A percentile compares a stretch with the other conserved stretches of the same genome.
phyloP scores from a whole-genome alignment of 108 stramenopile genomes.

The Cyclotella atomus region DNA sequence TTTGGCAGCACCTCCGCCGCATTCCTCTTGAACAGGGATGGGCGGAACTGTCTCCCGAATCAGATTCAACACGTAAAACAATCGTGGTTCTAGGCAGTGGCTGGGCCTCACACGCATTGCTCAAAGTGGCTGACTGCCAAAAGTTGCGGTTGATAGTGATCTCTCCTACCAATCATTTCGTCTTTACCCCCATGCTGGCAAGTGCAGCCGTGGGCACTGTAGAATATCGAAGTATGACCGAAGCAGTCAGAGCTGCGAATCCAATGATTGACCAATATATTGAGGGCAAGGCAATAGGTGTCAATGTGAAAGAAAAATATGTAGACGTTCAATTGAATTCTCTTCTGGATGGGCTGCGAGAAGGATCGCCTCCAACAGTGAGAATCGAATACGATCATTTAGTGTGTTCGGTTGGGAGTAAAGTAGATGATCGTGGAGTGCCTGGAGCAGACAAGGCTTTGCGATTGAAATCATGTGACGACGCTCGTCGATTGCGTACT shows the following conservation, averaged over 20 bases:
- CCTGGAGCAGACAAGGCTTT: constrained; percentile 49
- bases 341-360: constrained; percentile 25
- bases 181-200: constrained; percentile 51
- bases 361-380: constrained; percentile 37
- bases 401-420: constrained; percentile 61
- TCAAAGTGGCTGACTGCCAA: constrained; percentile 58
- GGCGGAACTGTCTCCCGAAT: constrained; percentile 24
- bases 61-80: constrained; percentile 25
- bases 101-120: constrained; percentile 62
- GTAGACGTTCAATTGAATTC: constrained; percentile 50
- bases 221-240: constrained; percentile 47
- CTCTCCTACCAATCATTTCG: constrained; percentile 38
- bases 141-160: constrained; percentile 55
- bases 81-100: constrained; percentile 49
- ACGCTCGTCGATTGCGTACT: constrained; percentile 52
- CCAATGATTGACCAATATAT: constrained; percentile 55
- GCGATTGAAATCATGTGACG: constrained; percentile 56
- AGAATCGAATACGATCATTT: constrained; percentile 58
- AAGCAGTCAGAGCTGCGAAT: constrained; percentile 45
- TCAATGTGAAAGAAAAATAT: constrained; percentile 49
- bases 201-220: constrained; percentile 41
- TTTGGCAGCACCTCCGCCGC: constrained; percentile 38
- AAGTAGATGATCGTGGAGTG: constrained; percentile 43
- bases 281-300: constrained; percentile 52
- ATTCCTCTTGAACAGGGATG: constrained; percentile 52